Conservation (phyloP, 495 filamentous ascomycete species). For the Podospora tetraspora region DNA sequence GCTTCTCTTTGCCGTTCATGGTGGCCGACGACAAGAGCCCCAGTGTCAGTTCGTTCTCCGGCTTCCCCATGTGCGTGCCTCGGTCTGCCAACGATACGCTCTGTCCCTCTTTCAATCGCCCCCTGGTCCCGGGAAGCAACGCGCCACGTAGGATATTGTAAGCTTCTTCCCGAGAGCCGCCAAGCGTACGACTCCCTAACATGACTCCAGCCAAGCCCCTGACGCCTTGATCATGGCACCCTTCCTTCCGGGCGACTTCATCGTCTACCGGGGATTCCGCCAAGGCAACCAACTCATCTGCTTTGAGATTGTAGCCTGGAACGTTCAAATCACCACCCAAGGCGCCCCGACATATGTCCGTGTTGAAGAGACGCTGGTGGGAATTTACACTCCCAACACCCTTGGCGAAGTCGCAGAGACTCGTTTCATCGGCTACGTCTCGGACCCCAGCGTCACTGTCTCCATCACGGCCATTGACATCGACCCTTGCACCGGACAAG, state of each 20-base stretch:
- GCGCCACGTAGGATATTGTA: slow-evolving; percentile 21
- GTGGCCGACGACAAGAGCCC: slow-evolving; percentile 38
- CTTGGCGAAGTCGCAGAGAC: slow-evolving; percentile 32
- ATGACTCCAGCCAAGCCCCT: slow-evolving; percentile 21
- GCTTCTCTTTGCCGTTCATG: slow-evolving; percentile 32
- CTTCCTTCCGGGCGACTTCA: slow-evolving; percentile 34
- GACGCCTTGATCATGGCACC: slow-evolving; percentile 37
- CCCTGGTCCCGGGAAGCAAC: slow-evolving; percentile 7
- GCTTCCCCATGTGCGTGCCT: slow-evolving; percentile 43
- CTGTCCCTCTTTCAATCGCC: slow-evolving; percentile 35
- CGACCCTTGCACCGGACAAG: slow-evolving; percentile 38
- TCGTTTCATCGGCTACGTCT: slow-evolving; percentile 20
- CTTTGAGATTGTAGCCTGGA: slow-evolving; percentile 32
- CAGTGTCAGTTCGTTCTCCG: slow-evolving; percentile 33
- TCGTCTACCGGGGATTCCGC: slow-evolving; percentile 32
- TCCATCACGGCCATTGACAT: slow-evolving; percentile 36
- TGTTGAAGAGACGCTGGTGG: slow-evolving; percentile 32
- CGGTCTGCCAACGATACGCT: slow-evolving; percentile 27
- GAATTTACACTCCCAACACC: slow-evolving; percentile 26
- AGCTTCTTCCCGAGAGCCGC: not conserved
- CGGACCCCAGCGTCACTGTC: slow-evolving; percentile 19
- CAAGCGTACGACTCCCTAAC: not conserved
- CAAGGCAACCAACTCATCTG: slow-evolving; percentile 17
- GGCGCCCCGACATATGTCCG: slow-evolving; percentile 31
- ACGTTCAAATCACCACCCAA: slow-evolving; percentile 31